Conservation (phyloP, 768 basidiomycete species). For the Lactarius trivialis region DNA sequence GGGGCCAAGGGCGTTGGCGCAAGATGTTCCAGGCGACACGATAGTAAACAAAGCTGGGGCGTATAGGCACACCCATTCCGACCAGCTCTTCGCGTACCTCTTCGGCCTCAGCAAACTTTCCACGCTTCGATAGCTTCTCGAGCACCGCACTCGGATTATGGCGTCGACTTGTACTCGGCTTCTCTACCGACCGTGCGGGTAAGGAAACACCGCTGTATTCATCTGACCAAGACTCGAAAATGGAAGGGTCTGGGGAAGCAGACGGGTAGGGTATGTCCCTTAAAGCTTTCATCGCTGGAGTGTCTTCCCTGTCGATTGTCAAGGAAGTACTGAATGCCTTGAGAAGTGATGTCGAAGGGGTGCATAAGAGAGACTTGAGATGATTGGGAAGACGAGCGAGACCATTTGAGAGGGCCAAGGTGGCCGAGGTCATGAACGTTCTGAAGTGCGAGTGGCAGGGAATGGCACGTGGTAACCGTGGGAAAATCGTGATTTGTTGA, state of each 20-base stretch:
- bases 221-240: conserved; percentile 34
- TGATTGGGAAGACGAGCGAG: conserved; percentile 9
- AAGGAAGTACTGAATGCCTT: conserved; percentile 26
- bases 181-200: not conserved
- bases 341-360: not conserved
- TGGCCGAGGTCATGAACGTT: conserved; percentile 3
- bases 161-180: too few relatives aligned
- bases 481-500: conserved; percentile 1
- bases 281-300: conserved; percentile 34
- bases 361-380: conserved; percentile 5
- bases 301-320: conserved; percentile 23
- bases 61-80: conserved; percentile 34
- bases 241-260: conserved; percentile 28
- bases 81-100: conserved; percentile 37
- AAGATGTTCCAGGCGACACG: conserved; percentile 34
- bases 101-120: conserved; percentile 32
- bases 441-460: not conserved
- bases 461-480: conserved; percentile 14
- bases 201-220: conserved; percentile 28
- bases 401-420: conserved; percentile 8
- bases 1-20: conserved; percentile 14
- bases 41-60: conserved; percentile 33
- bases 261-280: conserved; percentile 33
- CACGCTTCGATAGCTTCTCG: conserved; percentile 27
- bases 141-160: conserved; percentile 24